Base-by-base conservation (phyloP, 345 rosid genomes). In the Euphorbia pulcherrima region DNA sequence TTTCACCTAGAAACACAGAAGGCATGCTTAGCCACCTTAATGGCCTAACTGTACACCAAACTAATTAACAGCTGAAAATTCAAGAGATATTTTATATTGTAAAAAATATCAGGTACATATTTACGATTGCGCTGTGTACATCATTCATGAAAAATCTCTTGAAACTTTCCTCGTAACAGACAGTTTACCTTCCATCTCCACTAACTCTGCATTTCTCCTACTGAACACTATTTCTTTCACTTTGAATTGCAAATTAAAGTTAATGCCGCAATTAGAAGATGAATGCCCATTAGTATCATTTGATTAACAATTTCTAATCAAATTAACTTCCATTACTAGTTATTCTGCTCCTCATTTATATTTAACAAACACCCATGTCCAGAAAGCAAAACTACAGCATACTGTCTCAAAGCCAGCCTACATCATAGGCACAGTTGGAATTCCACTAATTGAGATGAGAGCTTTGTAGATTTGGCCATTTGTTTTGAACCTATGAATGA, bases 311-410 rank as follows among this genome's bases (percentile, higher is more conserved):
- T 37, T 56, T 41, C 11, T 13, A 48, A 68, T 41, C 23, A 33
- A 8, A 14, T n/a, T 7, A 29, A 59, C 23, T 27, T n/a, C 33
- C 8, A 28, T 5, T n/a, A 47, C 65, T 30, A 16, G 11, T 48
- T 21, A 33, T 16, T 47, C 18, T 8, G 23, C 35, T 48, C 48
- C 58, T 60, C 41, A n/a, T 29, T 39, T 26, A 71, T 30, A 41
- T 39, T 53, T n/a, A 55, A 37, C 26, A 3, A 14, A 21, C 37
- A 16, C 28, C 35, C n/a, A 21, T 28, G 54, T 41, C 62, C 23
- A 35, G 6, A 20, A 10, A 39, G 59, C 68, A 63, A 63, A n/a
- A 30, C 65, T 28, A 57, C 71, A 20, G n/a, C 9, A 44, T 48
- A 18, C 18, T 68, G 16, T 17, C 46, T 62, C 55, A 59, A n/a